Percentiles rank a stretch among this genome's conserved stretches.
phyloP scores from a whole-genome alignment of 179 eudicot species.

The Pouteria campechiana region DNA sequence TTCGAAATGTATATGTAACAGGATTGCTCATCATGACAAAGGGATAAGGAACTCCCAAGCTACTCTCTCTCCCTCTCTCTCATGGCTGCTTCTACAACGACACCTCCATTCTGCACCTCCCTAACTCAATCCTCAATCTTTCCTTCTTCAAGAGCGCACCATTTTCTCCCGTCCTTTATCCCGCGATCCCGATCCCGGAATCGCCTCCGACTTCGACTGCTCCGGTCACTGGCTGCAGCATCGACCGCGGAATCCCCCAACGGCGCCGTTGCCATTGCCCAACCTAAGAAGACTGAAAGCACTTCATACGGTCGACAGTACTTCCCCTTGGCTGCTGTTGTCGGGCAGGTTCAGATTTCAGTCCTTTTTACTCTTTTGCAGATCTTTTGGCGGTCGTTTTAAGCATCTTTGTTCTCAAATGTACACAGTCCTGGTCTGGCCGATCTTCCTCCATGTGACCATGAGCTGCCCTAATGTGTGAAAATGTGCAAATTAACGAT shows the following conservation, averaged over 20 bases:
- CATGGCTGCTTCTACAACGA: too few relatives aligned
- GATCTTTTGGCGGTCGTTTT: neutral
- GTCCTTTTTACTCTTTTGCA: neutral
- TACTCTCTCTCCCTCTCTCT: too few relatives aligned
- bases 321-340: constrained; percentile 91
- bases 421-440: too few relatives aligned
- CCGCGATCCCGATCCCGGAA: constrained; percentile 1
- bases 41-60: too few relatives aligned
- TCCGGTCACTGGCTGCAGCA: too few relatives aligned
- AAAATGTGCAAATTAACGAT: neutral
- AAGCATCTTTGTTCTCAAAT: neutral
- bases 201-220: constrained; percentile 20
- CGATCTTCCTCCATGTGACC: too few relatives aligned
- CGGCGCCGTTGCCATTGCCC: constrained; percentile 41
- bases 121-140: constrained; percentile 6
- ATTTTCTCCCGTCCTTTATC: neutral
- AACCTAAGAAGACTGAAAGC: constrained; percentile 7
- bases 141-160: constrained; percentile 7
- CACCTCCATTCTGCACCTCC: too few relatives aligned
- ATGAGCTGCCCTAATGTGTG: too few relatives aligned
- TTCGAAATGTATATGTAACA: too few relatives aligned
- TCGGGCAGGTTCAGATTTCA: constrained; percentile 62
- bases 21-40: too few relatives aligned
- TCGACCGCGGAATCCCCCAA: constrained; percentile 57
- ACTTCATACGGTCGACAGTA: constrained; percentile 56